Evolutionary conservation across 495 filamentous ascomycete species (phyloP).

Genomic region (Hypoxylon fragiforme): DNA sequence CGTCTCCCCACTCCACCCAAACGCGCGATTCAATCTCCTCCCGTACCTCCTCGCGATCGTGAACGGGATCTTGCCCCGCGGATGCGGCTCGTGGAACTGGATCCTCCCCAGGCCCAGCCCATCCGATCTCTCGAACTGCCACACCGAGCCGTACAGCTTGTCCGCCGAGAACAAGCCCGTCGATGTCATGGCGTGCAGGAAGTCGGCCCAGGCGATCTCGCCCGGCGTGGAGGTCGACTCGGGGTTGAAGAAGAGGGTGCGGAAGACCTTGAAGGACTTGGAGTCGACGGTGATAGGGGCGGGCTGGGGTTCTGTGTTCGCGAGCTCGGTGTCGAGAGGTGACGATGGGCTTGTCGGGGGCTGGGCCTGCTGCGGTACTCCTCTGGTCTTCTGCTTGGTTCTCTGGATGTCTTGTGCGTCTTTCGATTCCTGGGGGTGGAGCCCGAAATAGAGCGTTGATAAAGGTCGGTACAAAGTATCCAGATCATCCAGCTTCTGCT

Average conservation of each 20-base stretch:
- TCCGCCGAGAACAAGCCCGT: conserved; percentile 46
- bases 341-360: too few relatives aligned
- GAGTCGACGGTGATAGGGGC: conserved; percentile 38
- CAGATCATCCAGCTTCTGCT: not conserved
- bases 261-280: conserved; percentile 53
- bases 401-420: conserved; percentile 5
- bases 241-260: conserved; percentile 47
- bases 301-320: not conserved
- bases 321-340: not conserved
- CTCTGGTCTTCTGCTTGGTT: conserved; percentile 49
- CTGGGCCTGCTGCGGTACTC: conserved; percentile 18
- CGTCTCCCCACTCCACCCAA: conserved; percentile 39
- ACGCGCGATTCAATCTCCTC: conserved; percentile 49
- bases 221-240: conserved; percentile 34
- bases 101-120: conserved; percentile 48
- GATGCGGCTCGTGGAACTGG: conserved; percentile 59
- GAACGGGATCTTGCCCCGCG: conserved; percentile 51
- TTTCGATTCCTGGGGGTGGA: not conserved
- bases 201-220: conserved; percentile 56
- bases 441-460: conserved; percentile 18
- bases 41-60: conserved; percentile 44
- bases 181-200: conserved; percentile 54
- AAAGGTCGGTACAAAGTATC: conserved; percentile 28
- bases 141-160: conserved; percentile 59
- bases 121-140: conserved; percentile 52